These are phyloP conservation scores for Pseudogymnoascus sp. DNA, from an alignment of 2,329 filamentous ascomycete genomes.

Conservation along the genomic window DNA sequence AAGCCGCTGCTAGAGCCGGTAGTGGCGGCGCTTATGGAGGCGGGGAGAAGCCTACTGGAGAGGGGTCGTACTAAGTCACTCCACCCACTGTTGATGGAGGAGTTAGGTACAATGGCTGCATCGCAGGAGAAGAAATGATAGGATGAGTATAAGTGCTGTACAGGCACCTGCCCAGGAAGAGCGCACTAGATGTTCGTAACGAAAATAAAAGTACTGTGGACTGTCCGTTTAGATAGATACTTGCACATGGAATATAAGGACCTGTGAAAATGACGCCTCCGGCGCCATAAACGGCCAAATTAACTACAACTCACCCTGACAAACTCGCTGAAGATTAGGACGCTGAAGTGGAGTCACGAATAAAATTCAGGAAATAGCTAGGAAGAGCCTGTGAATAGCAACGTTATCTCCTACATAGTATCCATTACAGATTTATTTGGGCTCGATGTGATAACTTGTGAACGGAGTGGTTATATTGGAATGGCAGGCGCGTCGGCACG, in stretches of 20 bases:
- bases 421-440: no score
- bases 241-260: background rate
- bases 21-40: background rate
- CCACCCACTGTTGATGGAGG: constrained; percentile 5
- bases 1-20: background rate
- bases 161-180: background rate
- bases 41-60: background rate
- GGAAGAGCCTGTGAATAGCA: no score
- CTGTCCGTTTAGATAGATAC: background rate
- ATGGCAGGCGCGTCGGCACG: no score
- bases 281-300: no score
- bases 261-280: no score
- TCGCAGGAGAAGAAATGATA: background rate
- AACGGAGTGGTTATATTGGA: no score
- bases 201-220: constrained; percentile 7
- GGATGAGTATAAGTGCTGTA: background rate
- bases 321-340: no score
- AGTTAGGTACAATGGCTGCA: background rate
- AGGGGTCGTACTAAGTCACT: background rate
- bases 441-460: no score
- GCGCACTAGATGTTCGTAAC: background rate
- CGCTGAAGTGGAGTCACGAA: no score
- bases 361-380: no score
- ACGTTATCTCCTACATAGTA: no score
- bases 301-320: no score